These are phyloP conservation scores for Neocatenulostroma microsporum DNA, from an alignment of 2,329 filamentous ascomycete species.

Conservation along the genomic window DNA sequence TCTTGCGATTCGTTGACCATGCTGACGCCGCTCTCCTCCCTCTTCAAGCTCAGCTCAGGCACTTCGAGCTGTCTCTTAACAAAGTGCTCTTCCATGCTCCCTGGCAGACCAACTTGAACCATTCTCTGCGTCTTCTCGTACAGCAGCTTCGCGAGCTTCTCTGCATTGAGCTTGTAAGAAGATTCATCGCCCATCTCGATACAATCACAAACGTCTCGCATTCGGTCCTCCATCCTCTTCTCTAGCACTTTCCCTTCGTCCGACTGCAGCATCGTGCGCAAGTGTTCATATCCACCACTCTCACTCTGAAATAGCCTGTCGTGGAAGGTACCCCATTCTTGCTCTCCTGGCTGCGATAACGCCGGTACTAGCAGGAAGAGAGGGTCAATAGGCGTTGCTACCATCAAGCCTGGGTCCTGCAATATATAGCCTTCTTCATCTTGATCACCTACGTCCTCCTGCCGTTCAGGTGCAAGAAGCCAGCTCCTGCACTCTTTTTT, in stretches of 20 bases:
- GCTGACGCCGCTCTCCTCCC: slow-evolving; percentile 43
- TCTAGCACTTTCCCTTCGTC: slow-evolving; percentile 38
- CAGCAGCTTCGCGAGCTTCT: slow-evolving; percentile 60
- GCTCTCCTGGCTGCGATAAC: slow-evolving; percentile 36
- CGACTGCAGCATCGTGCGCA: slow-evolving; percentile 45
- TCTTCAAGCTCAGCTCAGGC: slow-evolving; percentile 62
- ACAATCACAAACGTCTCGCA: slow-evolving; percentile 67
- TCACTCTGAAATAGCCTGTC: slow-evolving; percentile 44
- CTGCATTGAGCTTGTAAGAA: slow-evolving; percentile 72
- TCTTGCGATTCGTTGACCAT: slow-evolving; percentile 19
- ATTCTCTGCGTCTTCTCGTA: slow-evolving; percentile 65
- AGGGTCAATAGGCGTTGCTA: slow-evolving; percentile 77
- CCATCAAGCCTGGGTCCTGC: slow-evolving; percentile 63
- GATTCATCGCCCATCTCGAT: slow-evolving; percentile 84
- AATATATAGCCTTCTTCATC: slow-evolving; percentile 46
- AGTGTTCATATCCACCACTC: slow-evolving; percentile 47
- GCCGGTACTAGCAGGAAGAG: slow-evolving; percentile 75
- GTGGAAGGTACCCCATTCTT: slow-evolving; percentile 43
- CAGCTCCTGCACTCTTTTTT: slow-evolving; percentile 47
- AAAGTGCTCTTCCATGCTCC: slow-evolving; percentile 78
- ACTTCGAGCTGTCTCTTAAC: slow-evolving; percentile 67
- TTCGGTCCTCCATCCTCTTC: slow-evolving; percentile 40
- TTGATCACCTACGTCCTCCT: slow-evolving; percentile 4
- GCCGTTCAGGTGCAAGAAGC: slow-evolving; percentile 38
- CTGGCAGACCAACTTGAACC: slow-evolving; percentile 57